Evolutionary conservation across 306 rosid genomes (phyloP).

Genomic region (Oemleria cerasiformis): DNA sequence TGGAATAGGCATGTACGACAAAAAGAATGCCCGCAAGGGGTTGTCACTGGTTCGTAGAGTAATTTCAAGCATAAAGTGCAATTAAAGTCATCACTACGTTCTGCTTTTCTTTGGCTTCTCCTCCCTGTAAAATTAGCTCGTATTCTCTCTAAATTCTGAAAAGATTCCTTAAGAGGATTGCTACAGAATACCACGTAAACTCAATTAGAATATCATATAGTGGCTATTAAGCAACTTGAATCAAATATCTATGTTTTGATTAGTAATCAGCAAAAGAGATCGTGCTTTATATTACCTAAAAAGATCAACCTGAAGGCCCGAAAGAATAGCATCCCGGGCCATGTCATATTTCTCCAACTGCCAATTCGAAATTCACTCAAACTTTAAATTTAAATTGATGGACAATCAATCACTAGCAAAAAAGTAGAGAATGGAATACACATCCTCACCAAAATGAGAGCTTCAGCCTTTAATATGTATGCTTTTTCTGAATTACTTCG

Average conservation of each 20-base stretch:
- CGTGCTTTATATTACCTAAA: conserved; percentile 50
- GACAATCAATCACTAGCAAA: not conserved
- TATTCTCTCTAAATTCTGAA: conserved; percentile 61
- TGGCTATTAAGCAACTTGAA: conserved; percentile 12
- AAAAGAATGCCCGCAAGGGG: conserved; percentile 98
- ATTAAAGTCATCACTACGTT: conserved; percentile 82
- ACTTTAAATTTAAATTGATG: not conserved
- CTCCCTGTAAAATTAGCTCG: conserved; percentile 37
- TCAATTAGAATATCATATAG: conserved; percentile 22
- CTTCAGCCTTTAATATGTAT: conserved; percentile 69
- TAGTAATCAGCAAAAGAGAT: conserved; percentile 19
- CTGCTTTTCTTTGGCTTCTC: conserved; percentile 50
- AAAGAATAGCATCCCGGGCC: conserved; percentile 83
- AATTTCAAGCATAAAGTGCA: conserved; percentile 91
- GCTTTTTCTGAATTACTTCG: conserved; percentile 55
- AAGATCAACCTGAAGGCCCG: conserved; percentile 88
- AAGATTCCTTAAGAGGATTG: conserved; percentile 58
- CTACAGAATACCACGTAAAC: conserved; percentile 52
- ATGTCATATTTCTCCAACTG: conserved; percentile 86
- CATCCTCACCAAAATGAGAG: conserved; percentile 65
- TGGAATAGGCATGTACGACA: conserved; percentile 91
- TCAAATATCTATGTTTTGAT: not conserved
- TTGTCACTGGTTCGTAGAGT: conserved; percentile 82
- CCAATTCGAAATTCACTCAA: conserved; percentile 26
- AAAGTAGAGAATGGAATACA: not conserved